These are phyloP conservation scores for Yamadazyma philogaea DNA, from an alignment of 805 yeast species.

Conservation along the genomic window DNA sequence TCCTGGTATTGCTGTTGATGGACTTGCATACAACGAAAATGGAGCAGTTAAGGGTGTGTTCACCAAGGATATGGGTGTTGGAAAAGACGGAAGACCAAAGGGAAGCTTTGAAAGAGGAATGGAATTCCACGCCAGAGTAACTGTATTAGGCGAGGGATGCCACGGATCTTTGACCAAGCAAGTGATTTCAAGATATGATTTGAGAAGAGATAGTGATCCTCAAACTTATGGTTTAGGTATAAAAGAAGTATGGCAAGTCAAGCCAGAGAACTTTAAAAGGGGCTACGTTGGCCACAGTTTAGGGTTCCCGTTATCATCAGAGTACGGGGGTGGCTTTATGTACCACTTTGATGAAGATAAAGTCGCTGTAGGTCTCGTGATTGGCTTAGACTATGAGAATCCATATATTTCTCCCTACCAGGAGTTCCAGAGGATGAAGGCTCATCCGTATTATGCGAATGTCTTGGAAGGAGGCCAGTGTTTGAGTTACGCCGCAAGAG, in stretches of 20 bases:
- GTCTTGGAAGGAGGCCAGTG: constrained; percentile 88
- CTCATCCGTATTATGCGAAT: constrained; percentile 76
- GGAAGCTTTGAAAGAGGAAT: constrained; percentile 90
- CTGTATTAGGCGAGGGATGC: constrained; percentile 96
- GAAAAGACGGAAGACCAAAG: constrained; percentile 71
- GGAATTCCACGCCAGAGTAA: constrained; percentile 90
- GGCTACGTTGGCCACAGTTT: constrained; percentile 84
- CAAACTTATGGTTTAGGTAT: constrained; percentile 96
- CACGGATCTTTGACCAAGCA: constrained; percentile 90
- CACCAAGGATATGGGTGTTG: constrained; percentile 88
- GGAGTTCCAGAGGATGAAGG: constrained; percentile 93
- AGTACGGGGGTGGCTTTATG: constrained; percentile 94
- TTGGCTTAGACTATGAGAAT: constrained; percentile 90
- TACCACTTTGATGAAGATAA: constrained; percentile 94
- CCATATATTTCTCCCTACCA: constrained; percentile 95
- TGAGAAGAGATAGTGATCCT: constrained; percentile 61
- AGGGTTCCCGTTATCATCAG: constrained; percentile 80
- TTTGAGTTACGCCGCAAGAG: constrained; percentile 91
- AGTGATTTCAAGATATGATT: constrained; percentile 61
- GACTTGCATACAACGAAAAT: constrained; percentile 56
- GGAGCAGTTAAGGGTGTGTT: constrained; percentile 81
- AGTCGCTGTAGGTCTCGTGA: constrained; percentile 90
- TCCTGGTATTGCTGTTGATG: constrained; percentile 85
- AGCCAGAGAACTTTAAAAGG: constrained; percentile 70
- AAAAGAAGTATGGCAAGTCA: constrained; percentile 96